Conservation (phyloP, 805 yeast species). For the Cyberlindnera maclurae region DNA sequence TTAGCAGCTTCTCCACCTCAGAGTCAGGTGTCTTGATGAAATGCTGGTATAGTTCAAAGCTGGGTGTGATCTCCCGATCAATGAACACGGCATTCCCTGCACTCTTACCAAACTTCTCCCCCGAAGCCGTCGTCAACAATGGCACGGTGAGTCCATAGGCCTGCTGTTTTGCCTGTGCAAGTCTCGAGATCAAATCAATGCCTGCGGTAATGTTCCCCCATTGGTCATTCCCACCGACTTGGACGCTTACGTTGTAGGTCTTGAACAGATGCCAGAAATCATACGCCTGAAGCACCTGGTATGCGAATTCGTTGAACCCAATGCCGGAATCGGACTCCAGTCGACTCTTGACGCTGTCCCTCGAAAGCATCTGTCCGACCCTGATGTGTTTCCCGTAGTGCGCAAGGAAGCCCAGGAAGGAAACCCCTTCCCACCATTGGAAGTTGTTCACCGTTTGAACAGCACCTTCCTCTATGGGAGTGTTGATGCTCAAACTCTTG, state of each 20-base stretch:
- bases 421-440: conserved; percentile 79
- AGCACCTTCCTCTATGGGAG: conserved; percentile 32
- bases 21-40: conserved; percentile 75
- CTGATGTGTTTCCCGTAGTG: conserved; percentile 72
- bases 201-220: conserved; percentile 99
- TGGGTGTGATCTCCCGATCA: conserved; percentile 63
- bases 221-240: conserved; percentile 95
- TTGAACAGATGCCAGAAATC: conserved; percentile 81
- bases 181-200: conserved; percentile 70
- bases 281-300: conserved; percentile 88
- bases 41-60: conserved; percentile 80
- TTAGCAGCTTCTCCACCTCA: conserved; percentile 61
- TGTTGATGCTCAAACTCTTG: conserved; percentile 21
- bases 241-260: conserved; percentile 53
- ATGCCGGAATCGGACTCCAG: conserved; percentile 64
- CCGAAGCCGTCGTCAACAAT: conserved; percentile 75
- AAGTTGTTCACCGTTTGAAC: conserved; percentile 53
- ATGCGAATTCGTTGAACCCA: conserved; percentile 91
- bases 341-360: conserved; percentile 81
- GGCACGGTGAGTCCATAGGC: conserved; percentile 83
- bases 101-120: conserved; percentile 93
- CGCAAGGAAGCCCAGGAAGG: conserved; percentile 72
- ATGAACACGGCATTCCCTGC: conserved; percentile 96
- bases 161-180: conserved; percentile 25
- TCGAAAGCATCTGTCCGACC: conserved; percentile 76